Evolutionary conservation across 2,329 filamentous ascomycete genomes (phyloP).

Genomic region (Pseudogymnoascus sp.): DNA sequence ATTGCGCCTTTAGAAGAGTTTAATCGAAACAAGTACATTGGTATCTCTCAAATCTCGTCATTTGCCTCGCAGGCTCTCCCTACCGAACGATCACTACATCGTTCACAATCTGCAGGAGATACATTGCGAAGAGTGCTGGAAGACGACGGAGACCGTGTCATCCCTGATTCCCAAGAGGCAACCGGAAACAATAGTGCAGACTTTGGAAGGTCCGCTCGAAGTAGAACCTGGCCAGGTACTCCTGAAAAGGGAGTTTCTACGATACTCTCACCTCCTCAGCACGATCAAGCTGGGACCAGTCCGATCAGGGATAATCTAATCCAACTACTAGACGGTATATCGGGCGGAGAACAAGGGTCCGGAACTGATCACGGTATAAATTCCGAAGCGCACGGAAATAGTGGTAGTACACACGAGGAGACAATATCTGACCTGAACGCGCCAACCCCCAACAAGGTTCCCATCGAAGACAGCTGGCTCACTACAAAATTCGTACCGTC

Average conservation of each 20-base stretch:
- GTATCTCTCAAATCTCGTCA: slow-evolving; percentile 6
- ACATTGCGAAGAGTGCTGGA: slow-evolving; percentile 2
- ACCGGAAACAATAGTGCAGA: slow-evolving; percentile 21
- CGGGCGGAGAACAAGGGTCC: not conserved
- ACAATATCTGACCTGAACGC: not conserved
- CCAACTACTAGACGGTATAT: not conserved
- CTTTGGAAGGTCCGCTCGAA: slow-evolving; percentile 16
- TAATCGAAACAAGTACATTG: not conserved
- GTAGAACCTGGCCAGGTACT: slow-evolving; percentile 2
- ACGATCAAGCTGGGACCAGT: not conserved
- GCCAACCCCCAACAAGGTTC: not conserved
- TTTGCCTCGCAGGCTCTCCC: slow-evolving; percentile 11
- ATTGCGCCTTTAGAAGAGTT: not conserved
- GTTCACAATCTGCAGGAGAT: not conserved
- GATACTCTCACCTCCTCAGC: not conserved
- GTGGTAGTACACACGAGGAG: not conserved
- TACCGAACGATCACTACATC: not conserved
- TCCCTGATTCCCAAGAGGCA: slow-evolving; percentile 29
- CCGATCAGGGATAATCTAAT: not conserved
- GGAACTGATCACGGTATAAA: not conserved
- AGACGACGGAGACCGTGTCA: slow-evolving; percentile 19
- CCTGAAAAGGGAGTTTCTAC: not conserved
- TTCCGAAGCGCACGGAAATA: not conserved
- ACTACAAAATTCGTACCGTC: not conserved
- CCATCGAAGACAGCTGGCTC: not conserved